Evolutionary conservation across 345 rosid genomes (phyloP).

Genomic region (Syzygium oleosum): DNA sequence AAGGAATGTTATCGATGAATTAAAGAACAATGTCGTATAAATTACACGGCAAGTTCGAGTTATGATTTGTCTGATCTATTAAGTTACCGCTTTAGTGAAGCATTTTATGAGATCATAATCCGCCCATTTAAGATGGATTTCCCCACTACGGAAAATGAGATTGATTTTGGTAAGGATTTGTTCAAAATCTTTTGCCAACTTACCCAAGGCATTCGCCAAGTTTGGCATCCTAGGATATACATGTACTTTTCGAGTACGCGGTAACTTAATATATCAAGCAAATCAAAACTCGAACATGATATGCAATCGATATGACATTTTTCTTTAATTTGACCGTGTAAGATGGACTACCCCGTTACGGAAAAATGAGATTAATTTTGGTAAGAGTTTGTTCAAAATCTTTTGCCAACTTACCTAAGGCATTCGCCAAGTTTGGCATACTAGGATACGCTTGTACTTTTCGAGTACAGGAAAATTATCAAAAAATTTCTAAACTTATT

Average conservation of each 20-base stretch:
- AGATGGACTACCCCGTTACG: too few species aligned
- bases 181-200: background rate
- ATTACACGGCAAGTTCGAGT: background rate
- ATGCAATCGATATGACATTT: too few species aligned
- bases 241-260: background rate
- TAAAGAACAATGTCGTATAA: background rate
- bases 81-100: background rate
- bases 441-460: too few species aligned
- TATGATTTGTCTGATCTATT: background rate
- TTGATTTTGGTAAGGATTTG: background rate
- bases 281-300: too few species aligned
- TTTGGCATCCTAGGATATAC: background rate
- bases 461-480: background rate
- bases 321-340: too few species aligned
- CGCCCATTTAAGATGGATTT: background rate
- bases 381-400: too few species aligned
- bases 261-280: too few species aligned
- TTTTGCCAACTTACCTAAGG: too few species aligned
- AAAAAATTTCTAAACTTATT: background rate
- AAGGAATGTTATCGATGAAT: background rate
- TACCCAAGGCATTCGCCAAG: background rate
- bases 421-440: too few species aligned
- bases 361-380: too few species aligned
- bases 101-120: background rate
- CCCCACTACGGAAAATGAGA: rapidly evolving